phyloP scores from a whole-genome alignment of 2,329 filamentous ascomycete species.

The Phaeosphaeriaceae sp. region DNA sequence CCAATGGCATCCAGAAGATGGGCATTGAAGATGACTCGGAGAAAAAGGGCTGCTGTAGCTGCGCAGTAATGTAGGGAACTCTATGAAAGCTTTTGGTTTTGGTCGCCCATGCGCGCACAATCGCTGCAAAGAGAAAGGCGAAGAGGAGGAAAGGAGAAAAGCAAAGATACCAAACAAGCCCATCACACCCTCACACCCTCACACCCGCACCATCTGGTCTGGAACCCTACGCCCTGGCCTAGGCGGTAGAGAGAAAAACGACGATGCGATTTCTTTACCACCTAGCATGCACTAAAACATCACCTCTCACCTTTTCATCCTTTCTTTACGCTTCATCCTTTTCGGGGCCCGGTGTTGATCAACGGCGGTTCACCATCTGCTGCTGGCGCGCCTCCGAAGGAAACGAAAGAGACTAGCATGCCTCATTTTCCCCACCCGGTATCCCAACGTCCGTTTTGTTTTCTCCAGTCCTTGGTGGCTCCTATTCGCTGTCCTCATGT shows the following conservation, averaged over 20 bases:
- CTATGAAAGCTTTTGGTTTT: no score
- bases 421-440: constrained; percentile 13
- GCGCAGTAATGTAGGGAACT: constrained; percentile 83
- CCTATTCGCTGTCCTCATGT: constrained; percentile 12
- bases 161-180: constrained; percentile 24
- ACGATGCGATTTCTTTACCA: constrained; percentile 45
- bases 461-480: no score
- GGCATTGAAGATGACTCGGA: constrained; percentile 74
- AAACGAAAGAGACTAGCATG: constrained; percentile 1
- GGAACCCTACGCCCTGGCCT: constrained; percentile 24
- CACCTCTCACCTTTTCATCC: constrained; percentile 26
- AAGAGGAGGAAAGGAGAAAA: constrained; percentile 18
- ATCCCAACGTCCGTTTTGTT: constrained; percentile 18
- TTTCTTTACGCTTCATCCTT: constrained; percentile 25
- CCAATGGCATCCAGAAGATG: constrained; percentile 72
- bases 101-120: no score
- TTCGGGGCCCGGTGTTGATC: constrained; percentile 36
- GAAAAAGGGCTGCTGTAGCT: constrained; percentile 80
- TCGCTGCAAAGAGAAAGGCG: constrained; percentile 3
- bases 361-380: constrained; percentile 25
- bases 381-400: constrained; percentile 35
- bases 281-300: constrained; percentile 26
- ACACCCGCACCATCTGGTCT: constrained; percentile 1
- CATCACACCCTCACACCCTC: constrained; percentile 32
- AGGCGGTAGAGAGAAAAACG: constrained; percentile 30